Evolutionary conservation across 208 protist genomes (phyloP).

Genomic region (Blechomonas ayalai): DNA sequence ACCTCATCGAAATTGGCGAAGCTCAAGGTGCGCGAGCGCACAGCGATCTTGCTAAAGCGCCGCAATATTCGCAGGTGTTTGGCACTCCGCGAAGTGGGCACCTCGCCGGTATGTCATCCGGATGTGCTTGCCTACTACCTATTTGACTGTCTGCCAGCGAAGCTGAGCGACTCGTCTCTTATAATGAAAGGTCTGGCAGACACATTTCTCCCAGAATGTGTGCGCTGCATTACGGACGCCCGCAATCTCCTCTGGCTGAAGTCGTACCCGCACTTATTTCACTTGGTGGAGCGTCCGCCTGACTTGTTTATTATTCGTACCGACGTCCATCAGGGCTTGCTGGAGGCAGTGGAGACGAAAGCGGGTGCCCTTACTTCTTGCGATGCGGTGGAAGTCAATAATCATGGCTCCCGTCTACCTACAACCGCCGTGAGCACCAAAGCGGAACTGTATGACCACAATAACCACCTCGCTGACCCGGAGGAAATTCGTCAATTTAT

Average conservation of each 20-base stretch:
- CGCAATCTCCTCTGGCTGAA: conserved; percentile 12
- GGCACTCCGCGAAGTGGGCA: conserved; percentile 15
- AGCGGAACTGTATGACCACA: no score
- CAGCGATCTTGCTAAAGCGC: conserved; percentile 3
- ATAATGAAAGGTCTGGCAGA: conserved; percentile 7
- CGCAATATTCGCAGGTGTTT: conserved; percentile 14
- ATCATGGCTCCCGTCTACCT: no score
- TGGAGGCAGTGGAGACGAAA: no score
- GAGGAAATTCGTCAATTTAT: no score
- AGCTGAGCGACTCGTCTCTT: conserved; percentile 13
- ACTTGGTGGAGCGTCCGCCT: conserved; percentile 13
- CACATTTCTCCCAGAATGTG: conserved; percentile 11
- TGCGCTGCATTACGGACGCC: conserved; percentile 12
- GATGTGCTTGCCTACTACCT: conserved; percentile 33
- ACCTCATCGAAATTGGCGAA: background rate
- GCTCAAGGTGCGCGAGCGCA: conserved; percentile 10
- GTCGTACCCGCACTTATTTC: conserved; percentile 23
- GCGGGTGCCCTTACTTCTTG: no score
- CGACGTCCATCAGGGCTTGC: no score
- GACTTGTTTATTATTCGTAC: conserved; percentile 14
- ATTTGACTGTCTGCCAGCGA: conserved; percentile 24
- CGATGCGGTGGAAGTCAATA: no score
- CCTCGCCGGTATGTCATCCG: conserved; percentile 17
- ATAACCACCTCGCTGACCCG: no score
- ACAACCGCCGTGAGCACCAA: no score